These are phyloP conservation scores for Solanum megistacrolobum DNA, from an alignment of 257 asterid species.

Conservation along the genomic window DNA sequence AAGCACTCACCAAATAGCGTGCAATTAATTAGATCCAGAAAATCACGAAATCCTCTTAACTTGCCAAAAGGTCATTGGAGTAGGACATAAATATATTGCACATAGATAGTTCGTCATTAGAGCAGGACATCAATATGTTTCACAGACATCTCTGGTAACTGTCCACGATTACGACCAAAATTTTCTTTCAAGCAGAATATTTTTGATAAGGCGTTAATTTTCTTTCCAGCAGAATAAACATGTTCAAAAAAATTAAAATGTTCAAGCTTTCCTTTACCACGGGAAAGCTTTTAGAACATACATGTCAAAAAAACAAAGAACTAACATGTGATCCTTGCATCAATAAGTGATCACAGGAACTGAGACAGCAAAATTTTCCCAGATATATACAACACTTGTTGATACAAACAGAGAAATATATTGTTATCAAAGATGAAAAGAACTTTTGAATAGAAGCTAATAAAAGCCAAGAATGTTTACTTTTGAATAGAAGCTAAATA, in stretches of 20 bases:
- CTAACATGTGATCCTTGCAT: neutral
- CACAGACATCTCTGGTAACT: neutral
- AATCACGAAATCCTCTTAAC: neutral
- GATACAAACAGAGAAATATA: neutral
- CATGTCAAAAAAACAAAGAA: neutral
- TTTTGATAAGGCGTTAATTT: neutral
- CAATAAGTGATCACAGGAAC: neutral
- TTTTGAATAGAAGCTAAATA: neutral
- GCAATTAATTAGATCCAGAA: neutral
- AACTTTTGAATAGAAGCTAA: neutral
- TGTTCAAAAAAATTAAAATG: neutral
- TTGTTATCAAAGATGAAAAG: neutral
- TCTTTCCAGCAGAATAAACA: neutral
- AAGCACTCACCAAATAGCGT: neutral
- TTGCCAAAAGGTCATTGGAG: neutral
- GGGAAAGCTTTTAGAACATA: neutral
- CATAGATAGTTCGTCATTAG: neutral
- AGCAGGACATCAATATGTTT: neutral
- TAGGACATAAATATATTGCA: neutral
- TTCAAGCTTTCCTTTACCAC: neutral
- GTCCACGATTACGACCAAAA: neutral
- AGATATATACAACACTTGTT: neutral
- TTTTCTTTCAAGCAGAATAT: neutral
- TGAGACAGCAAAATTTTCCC: neutral
- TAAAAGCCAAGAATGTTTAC: neutral